Evolutionary conservation across 2,329 filamentous ascomycete genomes (phyloP).

Genomic region (Moelleriella libera): DNA sequence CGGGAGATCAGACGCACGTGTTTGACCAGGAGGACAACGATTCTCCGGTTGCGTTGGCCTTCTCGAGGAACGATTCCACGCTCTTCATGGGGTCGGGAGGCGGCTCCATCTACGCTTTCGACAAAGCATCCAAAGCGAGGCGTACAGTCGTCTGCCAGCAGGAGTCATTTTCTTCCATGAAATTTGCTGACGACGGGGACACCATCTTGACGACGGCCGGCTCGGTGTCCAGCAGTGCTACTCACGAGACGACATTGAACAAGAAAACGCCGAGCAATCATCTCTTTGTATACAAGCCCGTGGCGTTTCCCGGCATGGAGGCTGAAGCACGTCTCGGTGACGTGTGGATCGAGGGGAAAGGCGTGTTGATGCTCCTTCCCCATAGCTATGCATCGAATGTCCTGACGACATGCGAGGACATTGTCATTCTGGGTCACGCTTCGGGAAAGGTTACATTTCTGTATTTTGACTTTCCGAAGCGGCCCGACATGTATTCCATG

Average conservation of each 20-base stretch:
- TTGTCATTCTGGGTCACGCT: constrained; percentile 5
- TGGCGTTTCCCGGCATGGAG: constrained; percentile 5
- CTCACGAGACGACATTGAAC: constrained; percentile 1
- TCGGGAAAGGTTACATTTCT: constrained; percentile 6
- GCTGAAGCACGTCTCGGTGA: constrained; percentile 4
- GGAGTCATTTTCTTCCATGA: constrained; percentile 5
- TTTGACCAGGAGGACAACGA: constrained; percentile 2
- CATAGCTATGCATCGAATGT: constrained; percentile 3
- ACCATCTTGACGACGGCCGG: constrained; percentile 5
- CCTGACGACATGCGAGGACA: constrained; percentile 4
- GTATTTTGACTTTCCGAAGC: constrained; percentile 4
- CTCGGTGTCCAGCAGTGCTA: constrained; percentile 1
- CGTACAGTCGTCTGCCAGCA: constrained; percentile 4
- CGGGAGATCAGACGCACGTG: constrained; percentile 1
- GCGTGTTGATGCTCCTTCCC: constrained; percentile 4
- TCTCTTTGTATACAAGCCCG: constrained; percentile 6
- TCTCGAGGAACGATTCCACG: constrained; percentile 2
- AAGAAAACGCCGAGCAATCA: constrained; percentile 2
- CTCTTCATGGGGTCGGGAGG: constrained; percentile 3
- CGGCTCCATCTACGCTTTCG: constrained; percentile 4
- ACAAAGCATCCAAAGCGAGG: constrained; percentile 1
- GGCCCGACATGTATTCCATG: constrained; percentile 2
- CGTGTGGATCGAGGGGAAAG: constrained; percentile 5
- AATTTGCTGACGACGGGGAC: constrained; percentile 1
- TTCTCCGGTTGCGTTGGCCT: constrained; percentile 2